These are phyloP conservation scores for Singerocomus inundabilis DNA, from an alignment of 1,284 basidiomycete genomes.

Conservation along the genomic window DNA sequence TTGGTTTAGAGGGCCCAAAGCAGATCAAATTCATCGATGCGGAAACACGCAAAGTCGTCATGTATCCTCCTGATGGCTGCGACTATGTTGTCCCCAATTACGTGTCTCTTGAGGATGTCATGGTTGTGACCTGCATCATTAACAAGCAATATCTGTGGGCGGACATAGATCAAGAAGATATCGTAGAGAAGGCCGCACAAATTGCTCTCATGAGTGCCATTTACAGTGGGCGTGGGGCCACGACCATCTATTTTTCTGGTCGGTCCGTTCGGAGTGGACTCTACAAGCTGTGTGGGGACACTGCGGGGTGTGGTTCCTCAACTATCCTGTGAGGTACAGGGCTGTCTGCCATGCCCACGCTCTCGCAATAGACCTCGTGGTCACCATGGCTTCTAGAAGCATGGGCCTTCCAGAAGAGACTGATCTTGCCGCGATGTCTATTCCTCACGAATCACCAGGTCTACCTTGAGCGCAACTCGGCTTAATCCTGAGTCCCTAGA, in stretches of 20 bases:
- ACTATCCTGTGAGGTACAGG: no score
- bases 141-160: conserved; percentile 20
- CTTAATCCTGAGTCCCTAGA: conserved; percentile 17
- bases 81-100: conserved; percentile 24
- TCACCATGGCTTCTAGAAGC: conserved; percentile 7
- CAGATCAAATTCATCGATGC: conserved; percentile 16
- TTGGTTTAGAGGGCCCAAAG: background rate
- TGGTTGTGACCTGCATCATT: conserved; percentile 11
- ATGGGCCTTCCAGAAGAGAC: conserved; percentile 21
- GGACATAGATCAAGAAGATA: background rate
- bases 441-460: conserved; percentile 18
- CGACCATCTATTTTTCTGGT: no score
- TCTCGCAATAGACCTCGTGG: conserved; percentile 4
- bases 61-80: conserved; percentile 1
- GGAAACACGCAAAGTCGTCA: conserved; percentile 11
- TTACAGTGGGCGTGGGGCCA: no score
- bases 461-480: conserved; percentile 20
- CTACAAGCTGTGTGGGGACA: no score
- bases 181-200: no score
- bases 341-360: conserved; percentile 14
- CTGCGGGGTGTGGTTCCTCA: no score
- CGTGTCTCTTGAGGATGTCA: conserved; percentile 22
- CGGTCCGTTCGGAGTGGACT: no score
- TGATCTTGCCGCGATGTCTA: conserved; percentile 18
- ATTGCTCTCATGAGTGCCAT: no score